Evolutionary conservation across 345 rosid genomes (phyloP).

Genomic region (Alliaria petiolata): DNA sequence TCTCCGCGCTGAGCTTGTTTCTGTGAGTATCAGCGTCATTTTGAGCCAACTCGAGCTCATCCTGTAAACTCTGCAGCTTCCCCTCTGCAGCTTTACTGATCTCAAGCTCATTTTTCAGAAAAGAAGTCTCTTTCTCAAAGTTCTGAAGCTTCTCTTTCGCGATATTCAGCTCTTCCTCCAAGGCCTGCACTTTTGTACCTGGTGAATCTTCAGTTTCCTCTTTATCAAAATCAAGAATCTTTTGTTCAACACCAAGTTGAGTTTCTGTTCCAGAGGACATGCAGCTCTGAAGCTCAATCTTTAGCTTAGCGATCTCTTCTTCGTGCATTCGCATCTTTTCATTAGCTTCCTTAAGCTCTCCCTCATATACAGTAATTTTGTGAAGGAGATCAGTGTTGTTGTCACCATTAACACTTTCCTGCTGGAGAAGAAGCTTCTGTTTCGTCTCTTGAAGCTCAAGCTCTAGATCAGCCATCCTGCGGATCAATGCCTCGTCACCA

Average conservation of each 20-base stretch:
- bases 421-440: constrained; percentile 47
- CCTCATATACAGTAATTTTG: constrained; percentile 41
- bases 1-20: constrained; percentile 51
- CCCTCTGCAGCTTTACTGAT: constrained; percentile 21
- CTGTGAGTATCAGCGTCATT: constrained; percentile 45
- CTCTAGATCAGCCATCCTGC: constrained; percentile 51
- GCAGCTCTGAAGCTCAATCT: constrained; percentile 48
- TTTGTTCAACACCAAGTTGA: constrained; percentile 13
- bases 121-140: constrained; percentile 45
- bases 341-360: constrained; percentile 50
- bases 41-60: constrained; percentile 47
- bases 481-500: constrained; percentile 43
- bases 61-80: constrained; percentile 34
- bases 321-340: constrained; percentile 43
- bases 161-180: constrained; percentile 46
- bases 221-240: no score
- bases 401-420: constrained; percentile 35
- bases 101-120: constrained; percentile 48
- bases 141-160: constrained; percentile 47
- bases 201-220: constrained; percentile 23
- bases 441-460: constrained; percentile 49
- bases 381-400: constrained; percentile 32
- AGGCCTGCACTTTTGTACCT: constrained; percentile 9
- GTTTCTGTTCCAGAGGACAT: constrained; percentile 14
- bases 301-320: constrained; percentile 51